Percentiles rank a stretch among this genome's conserved stretches.
phyloP scores from a whole-genome alignment of 2,329 filamentous ascomycete genomes.

The Incumbomyces lentus region DNA sequence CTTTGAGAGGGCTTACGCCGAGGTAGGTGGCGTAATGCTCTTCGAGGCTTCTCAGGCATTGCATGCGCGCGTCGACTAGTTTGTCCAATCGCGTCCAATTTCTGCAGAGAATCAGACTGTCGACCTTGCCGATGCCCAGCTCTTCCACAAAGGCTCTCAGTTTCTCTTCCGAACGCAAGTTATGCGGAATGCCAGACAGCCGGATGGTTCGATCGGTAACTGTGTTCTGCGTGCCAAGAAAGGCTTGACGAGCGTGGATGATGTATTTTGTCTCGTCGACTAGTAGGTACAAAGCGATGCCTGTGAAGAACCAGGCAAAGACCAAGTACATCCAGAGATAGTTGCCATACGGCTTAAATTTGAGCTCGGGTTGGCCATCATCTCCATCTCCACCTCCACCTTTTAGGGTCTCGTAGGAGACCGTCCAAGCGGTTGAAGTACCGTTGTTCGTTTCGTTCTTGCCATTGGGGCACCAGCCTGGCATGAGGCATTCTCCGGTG shows the following conservation, averaged over 20 bases:
- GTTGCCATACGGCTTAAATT: conserved; percentile 28
- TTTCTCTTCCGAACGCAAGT: conserved; percentile 68
- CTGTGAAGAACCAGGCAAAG: conserved; percentile 91
- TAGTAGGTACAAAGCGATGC: conserved; percentile 70
- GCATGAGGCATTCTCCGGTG: conserved; percentile 27
- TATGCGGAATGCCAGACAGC: conserved; percentile 72
- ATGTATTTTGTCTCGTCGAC: conserved; percentile 74
- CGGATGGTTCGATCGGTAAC: conserved; percentile 90
- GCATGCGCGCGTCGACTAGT: conserved; percentile 57
- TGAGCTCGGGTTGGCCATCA: conserved; percentile 16
- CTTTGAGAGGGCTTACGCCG: conserved; percentile 41
- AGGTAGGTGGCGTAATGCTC: conserved; percentile 70
- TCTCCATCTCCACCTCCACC: conserved; percentile 24
- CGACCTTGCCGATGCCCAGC: conserved; percentile 79
- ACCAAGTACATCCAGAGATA: conserved; percentile 88
- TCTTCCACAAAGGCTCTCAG: conserved; percentile 82
- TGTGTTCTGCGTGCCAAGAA: conserved; percentile 87
- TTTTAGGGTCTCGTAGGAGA: conserved; percentile 25
- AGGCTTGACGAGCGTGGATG: conserved; percentile 77
- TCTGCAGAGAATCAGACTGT: conserved; percentile 74
- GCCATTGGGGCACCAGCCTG: conserved; percentile 14
- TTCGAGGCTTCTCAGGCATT: conserved; percentile 63
- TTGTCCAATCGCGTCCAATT: conserved; percentile 76
- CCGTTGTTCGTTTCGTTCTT: conserved; percentile 21
- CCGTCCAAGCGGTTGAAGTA: conserved; percentile 10